Evolutionary conservation across 1,284 basidiomycete genomes (phyloP).

Genomic region (Leccinum huronense): DNA sequence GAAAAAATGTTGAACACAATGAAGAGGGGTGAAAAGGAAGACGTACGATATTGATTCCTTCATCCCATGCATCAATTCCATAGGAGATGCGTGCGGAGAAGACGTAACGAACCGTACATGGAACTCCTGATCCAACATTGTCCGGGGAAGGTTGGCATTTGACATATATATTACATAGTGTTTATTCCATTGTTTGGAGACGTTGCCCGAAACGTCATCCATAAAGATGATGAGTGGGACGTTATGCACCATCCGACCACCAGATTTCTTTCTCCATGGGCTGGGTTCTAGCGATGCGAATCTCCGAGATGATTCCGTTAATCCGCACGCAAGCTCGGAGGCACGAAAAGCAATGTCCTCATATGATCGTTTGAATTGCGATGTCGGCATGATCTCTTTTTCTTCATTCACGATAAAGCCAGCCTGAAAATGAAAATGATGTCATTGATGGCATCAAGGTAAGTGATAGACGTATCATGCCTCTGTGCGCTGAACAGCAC

Average conservation of each 20-base stretch:
- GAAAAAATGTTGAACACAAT: background rate
- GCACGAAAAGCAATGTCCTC: background rate
- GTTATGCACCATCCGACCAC: slow-evolving; percentile 12
- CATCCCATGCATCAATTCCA: slow-evolving; percentile 29
- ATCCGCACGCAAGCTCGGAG: background rate
- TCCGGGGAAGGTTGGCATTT: slow-evolving; percentile 15
- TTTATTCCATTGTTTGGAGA: slow-evolving; percentile 38
- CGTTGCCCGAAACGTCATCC: slow-evolving; percentile 36
- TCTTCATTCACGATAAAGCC: background rate
- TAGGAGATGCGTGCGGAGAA: slow-evolving; percentile 31
- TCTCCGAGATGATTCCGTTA: background rate
- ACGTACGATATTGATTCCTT: slow-evolving; percentile 17
- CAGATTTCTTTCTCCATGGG: background rate
- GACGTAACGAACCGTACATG: slow-evolving; percentile 29
- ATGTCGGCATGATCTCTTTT: background rate
- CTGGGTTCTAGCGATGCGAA: background rate
- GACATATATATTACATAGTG: slow-evolving; percentile 32
- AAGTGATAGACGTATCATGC: background rate
- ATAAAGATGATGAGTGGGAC: slow-evolving; percentile 30
- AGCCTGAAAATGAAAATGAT: background rate
- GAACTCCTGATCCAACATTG: slow-evolving; percentile 29
- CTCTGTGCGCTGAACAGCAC: background rate
- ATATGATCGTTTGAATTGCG: background rate
- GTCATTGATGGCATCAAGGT: background rate
- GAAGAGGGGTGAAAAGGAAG: background rate